A percentile compares a stretch with the other conserved stretches of the same genome.
phyloP scores from a whole-genome alignment of 805 yeast genomes.

The Saturnispora saitoi region DNA sequence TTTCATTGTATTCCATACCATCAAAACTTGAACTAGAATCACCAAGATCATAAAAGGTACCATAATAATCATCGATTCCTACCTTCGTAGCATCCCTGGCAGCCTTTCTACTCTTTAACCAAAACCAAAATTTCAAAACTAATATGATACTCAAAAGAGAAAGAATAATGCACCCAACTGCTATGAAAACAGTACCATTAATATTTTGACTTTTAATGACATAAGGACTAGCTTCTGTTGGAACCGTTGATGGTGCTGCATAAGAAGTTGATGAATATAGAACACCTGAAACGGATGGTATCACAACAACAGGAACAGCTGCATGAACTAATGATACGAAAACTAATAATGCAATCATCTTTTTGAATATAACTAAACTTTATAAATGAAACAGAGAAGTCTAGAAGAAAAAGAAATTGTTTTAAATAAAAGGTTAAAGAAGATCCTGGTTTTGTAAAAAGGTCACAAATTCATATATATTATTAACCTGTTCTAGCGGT shows the following conservation, averaged over 20 bases:
- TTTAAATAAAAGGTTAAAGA: no score
- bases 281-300: neutral
- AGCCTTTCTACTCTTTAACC: slow-evolving; percentile 21
- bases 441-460: no score
- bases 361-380: neutral
- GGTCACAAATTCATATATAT: no score
- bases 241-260: slow-evolving; percentile 9
- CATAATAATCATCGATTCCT: slow-evolving; percentile 18
- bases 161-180: slow-evolving; percentile 31
- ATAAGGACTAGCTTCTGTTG: slow-evolving; percentile 26
- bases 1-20: slow-evolving; percentile 6
- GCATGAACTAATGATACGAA: neutral
- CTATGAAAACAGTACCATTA: slow-evolving; percentile 35
- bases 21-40: slow-evolving; percentile 8
- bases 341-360: neutral
- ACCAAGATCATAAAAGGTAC: slow-evolving; percentile 8
- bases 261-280: neutral
- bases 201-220: slow-evolving; percentile 23
- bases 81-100: slow-evolving; percentile 11
- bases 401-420: neutral
- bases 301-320: neutral
- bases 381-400: neutral
- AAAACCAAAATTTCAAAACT: slow-evolving; percentile 19
- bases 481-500: no score
- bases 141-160: slow-evolving; percentile 18